Conservation (phyloP, 352 stramenopile genomes). For the Halophytophthora polymorphica region DNA sequence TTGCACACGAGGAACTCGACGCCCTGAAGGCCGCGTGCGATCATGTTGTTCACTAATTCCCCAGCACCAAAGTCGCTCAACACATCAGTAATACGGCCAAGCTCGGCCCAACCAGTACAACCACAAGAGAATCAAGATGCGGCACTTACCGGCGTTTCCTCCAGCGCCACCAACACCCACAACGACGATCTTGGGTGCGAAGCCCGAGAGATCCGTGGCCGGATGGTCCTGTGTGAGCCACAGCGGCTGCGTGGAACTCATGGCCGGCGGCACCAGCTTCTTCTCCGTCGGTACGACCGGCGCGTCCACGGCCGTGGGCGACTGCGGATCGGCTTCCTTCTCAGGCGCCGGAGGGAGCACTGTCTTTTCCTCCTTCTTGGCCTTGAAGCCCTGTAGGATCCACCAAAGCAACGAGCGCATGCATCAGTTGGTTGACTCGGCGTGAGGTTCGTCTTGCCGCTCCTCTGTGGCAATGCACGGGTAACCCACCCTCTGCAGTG, state of each 20-base stretch:
- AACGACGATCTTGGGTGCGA: constrained; percentile 85
- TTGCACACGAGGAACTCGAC: constrained; percentile 91
- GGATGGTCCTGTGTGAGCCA: constrained; percentile 71
- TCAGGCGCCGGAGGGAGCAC: constrained; percentile 1
- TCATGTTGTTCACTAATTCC: constrained; percentile 86
- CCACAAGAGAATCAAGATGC: neutral
- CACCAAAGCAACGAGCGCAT: no score
- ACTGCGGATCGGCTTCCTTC: constrained; percentile 1
- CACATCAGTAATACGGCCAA: neutral
- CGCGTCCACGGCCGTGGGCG: constrained; percentile 7
- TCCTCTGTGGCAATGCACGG: no score
- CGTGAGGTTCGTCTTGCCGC: neutral
- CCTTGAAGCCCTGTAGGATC: constrained; percentile 36
- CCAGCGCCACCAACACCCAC: constrained; percentile 85
- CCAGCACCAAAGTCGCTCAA: neutral
- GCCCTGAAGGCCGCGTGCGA: constrained; percentile 73
- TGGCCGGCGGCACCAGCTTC: constrained; percentile 36
- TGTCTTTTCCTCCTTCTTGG: no score
- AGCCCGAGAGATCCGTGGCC: constrained; percentile 61
- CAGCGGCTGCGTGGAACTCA: constrained; percentile 64
- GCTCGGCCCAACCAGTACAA: neutral
- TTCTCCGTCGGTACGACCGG: constrained; percentile 13
- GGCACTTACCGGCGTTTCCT: constrained; percentile 70
- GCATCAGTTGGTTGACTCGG: neutral
- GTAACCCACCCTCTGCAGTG: constrained; percentile 57